phyloP scores from a whole-genome alignment of 306 rosid genomes.

The Ochetophila trinervis region DNA sequence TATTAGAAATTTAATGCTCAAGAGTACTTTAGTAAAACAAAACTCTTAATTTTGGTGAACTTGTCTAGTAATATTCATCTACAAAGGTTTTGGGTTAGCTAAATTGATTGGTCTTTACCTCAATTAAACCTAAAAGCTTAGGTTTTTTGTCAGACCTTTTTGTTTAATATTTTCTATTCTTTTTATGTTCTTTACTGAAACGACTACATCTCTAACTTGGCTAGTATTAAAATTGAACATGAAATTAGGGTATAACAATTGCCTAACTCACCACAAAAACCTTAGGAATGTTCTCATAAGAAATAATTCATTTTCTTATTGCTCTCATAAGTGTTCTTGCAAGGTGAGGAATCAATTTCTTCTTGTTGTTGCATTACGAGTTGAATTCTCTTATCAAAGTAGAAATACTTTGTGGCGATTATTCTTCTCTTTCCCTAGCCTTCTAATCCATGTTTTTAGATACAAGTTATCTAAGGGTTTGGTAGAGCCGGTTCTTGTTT shows the following conservation, averaged over 20 bases:
- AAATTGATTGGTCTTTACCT: neutral
- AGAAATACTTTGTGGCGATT: too few relatives aligned
- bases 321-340: too few relatives aligned
- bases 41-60: neutral
- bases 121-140: neutral
- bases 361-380: too few relatives aligned
- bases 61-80: neutral
- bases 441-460: too few relatives aligned
- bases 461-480: too few relatives aligned
- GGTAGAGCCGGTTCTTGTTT: too few relatives aligned
- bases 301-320: too few relatives aligned
- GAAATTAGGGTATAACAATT: neutral
- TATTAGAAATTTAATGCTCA: too few relatives aligned
- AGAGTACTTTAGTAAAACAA: neutral
- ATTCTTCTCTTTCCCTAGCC: too few relatives aligned
- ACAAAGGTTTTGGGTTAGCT: neutral
- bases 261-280: neutral
- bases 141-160: neutral
- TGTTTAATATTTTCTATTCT: neutral
- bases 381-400: too few relatives aligned
- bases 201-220: too few relatives aligned
- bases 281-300: neutral
- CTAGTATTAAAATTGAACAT: neutral
- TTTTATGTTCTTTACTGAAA: neutral
- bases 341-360: too few relatives aligned